Base-by-base conservation (phyloP, 176 grass and related monocot genomes). In the Cocos nucifera region DNA sequence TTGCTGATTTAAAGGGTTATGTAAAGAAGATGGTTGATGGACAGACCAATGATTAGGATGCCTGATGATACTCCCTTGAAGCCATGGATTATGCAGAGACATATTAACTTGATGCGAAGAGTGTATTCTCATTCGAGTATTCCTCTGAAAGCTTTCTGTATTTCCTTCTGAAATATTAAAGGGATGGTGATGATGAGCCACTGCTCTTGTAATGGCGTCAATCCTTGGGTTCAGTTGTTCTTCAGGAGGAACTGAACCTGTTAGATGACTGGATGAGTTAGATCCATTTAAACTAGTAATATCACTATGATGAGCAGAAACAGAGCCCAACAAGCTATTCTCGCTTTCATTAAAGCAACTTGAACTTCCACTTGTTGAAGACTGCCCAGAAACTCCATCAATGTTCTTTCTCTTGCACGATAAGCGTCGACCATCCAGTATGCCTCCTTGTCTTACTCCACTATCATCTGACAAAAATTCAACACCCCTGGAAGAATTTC, bases 81-180 rank as follows among this genome's bases (percentile, higher is more conserved):
- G 21, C 54, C 54, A 56, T 22, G 18, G 54, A 56, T 56, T 56
- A 9, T 6, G 54, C 6, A 6, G 19, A 56, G 35, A 14, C 35
- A 22, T 19, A 56, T 21, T 17, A 22, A 19, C 22, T 56, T 56
- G 19, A 56, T 2, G 54, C 18, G n/a, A 10, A 19, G 54, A 22
- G 54, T 56, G 22, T 19, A 56, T 56, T 22, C 54, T 56, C 54
- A 56, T 56, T 56, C 54, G 54, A 22, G 54, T 56, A 22, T 56
- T 56, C 10, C 54, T 56, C 18, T 56, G 54, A 22, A 56, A 56
- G 19, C 21, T 21, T 21, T 56, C 54, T 56, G 54, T 14, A 22
- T 14, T 56, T 22, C 54, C 17, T 21, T 19, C 21, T 10, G 21
- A 19, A 56, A 3, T 21, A 21, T 22, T 22, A 7, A 56, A 22